phyloP scores from a whole-genome alignment of 2,329 filamentous ascomycete species.

The Paecilomyces niveus region DNA sequence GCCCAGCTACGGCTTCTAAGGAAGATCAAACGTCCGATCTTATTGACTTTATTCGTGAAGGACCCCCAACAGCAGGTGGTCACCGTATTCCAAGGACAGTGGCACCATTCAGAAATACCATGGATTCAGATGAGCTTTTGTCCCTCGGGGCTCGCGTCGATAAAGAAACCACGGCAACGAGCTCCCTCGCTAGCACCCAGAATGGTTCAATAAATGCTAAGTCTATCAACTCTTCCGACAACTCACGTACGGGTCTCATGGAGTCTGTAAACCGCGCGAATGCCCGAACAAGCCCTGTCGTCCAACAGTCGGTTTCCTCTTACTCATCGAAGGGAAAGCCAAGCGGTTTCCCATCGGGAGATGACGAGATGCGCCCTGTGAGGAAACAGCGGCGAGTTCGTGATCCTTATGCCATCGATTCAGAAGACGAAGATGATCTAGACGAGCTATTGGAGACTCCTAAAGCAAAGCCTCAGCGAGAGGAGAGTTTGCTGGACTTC shows the following conservation, averaged over 20 bases:
- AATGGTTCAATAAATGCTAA: slow-evolving; percentile 47
- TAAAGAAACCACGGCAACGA: slow-evolving; percentile 21
- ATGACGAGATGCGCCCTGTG: slow-evolving; percentile 49
- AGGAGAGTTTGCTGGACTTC: slow-evolving; percentile 43
- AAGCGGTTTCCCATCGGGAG: slow-evolving; percentile 12
- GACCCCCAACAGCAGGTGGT: slow-evolving; percentile 59
- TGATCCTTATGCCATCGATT: slow-evolving; percentile 91
- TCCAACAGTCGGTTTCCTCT: slow-evolving; percentile 9
- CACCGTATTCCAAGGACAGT: slow-evolving; percentile 75
- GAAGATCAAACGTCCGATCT: slow-evolving; percentile 71
- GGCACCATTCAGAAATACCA: slow-evolving; percentile 75
- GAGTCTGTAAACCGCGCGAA: slow-evolving; percentile 30
- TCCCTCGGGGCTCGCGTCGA: slow-evolving; percentile 22
- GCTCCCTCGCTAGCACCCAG: slow-evolving; percentile 34
- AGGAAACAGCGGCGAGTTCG: slow-evolving; percentile 70
- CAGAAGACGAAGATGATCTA: slow-evolving; percentile 60
- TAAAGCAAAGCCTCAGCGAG: slow-evolving; percentile 24
- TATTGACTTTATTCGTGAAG: slow-evolving; percentile 91
- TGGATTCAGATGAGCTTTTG: slow-evolving; percentile 70
- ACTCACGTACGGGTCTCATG: slow-evolving; percentile 67
- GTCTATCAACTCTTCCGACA: slow-evolving; percentile 57
- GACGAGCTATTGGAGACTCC: slow-evolving; percentile 45
- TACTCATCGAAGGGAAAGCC: slow-evolving; percentile 1
- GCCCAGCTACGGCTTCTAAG: slow-evolving; percentile 58
- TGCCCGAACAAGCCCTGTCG: slow-evolving; percentile 13